These are phyloP conservation scores for Aristolochia fimbriata DNA, from an alignment of 164 flowering plant species.

Conservation along the genomic window DNA sequence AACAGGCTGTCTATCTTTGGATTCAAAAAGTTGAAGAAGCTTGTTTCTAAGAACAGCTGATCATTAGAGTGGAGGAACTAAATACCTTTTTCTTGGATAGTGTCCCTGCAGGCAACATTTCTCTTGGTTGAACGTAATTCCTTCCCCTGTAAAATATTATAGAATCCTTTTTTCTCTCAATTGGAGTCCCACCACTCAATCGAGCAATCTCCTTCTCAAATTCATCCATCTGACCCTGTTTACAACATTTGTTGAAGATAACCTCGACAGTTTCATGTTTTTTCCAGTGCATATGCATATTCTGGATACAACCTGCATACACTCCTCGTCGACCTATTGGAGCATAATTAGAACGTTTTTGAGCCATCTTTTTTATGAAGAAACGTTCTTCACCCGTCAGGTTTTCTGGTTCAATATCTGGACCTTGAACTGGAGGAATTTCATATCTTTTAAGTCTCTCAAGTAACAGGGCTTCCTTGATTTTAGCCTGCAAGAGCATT, in stretches of 20 bases:
- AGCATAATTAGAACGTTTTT: slow-evolving; percentile 76
- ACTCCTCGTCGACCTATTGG: slow-evolving; percentile 85
- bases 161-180: slow-evolving; percentile 70
- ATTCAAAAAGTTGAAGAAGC: background rate
- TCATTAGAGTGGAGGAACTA: slow-evolving; percentile 6
- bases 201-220: slow-evolving; percentile 75
- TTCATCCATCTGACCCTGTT: slow-evolving; percentile 72
- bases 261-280: slow-evolving; percentile 94
- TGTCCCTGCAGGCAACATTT: slow-evolving; percentile 84
- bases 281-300: slow-evolving; percentile 98
- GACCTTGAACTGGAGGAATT: slow-evolving; percentile 76
- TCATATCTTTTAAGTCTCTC: slow-evolving; percentile 76
- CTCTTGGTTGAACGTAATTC: slow-evolving; percentile 72
- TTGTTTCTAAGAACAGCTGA: background rate
- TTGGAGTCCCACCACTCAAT: slow-evolving; percentile 86
- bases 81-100: slow-evolving; percentile 78
- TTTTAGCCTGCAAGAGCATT: slow-evolving; percentile 53
- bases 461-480: slow-evolving; percentile 67
- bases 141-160: slow-evolving; percentile 84
- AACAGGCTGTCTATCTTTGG: background rate
- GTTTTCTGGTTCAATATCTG: slow-evolving; percentile 44
- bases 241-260: slow-evolving; percentile 80
- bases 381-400: slow-evolving; percentile 82
- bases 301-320: slow-evolving; percentile 91
- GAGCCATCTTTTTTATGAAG: slow-evolving; percentile 84